phyloP scores from a whole-genome alignment of 805 yeast species.

The Saturnispora quitensis region DNA sequence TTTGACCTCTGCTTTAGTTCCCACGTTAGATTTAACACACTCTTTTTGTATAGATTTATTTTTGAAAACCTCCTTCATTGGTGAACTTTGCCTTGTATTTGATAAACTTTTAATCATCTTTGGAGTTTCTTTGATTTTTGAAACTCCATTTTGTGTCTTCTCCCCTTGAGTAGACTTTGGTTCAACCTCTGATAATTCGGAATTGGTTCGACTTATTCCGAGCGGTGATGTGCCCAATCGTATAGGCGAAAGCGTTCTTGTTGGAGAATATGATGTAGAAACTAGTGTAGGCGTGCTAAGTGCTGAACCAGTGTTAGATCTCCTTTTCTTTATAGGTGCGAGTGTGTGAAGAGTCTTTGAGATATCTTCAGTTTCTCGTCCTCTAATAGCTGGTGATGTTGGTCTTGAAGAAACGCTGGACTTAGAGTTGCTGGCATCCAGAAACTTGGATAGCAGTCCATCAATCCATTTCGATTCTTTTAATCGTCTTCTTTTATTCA shows the following conservation, averaged over 20 bases:
- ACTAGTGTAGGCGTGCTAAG: not conserved
- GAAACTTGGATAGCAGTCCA: not conserved
- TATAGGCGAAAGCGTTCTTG: not conserved
- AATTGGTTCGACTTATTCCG: not conserved
- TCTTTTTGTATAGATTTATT: not conserved
- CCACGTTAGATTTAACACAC: not conserved
- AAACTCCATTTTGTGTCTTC: not conserved
- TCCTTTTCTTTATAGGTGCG: constrained; percentile 1
- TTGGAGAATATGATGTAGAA: not conserved
- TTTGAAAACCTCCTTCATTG: not conserved
- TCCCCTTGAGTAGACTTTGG: not conserved
- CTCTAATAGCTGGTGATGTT: not conserved
- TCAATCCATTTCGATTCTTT: not conserved
- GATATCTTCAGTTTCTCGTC: constrained; percentile 1
- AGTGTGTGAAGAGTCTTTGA: not conserved
- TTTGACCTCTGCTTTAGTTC: not conserved
- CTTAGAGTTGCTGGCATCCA: not conserved
- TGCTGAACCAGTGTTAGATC: constrained; percentile 1
- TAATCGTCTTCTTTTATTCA: not conserved
- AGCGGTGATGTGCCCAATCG: constrained; percentile 6
- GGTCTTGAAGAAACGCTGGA: not conserved
- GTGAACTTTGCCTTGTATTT: not conserved
- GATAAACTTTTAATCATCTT: not conserved
- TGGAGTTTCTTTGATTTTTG: not conserved
- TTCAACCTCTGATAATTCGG: not conserved